phyloP scores from a whole-genome alignment of 202 grass and related monocot species.

The Zoysia matrella region DNA sequence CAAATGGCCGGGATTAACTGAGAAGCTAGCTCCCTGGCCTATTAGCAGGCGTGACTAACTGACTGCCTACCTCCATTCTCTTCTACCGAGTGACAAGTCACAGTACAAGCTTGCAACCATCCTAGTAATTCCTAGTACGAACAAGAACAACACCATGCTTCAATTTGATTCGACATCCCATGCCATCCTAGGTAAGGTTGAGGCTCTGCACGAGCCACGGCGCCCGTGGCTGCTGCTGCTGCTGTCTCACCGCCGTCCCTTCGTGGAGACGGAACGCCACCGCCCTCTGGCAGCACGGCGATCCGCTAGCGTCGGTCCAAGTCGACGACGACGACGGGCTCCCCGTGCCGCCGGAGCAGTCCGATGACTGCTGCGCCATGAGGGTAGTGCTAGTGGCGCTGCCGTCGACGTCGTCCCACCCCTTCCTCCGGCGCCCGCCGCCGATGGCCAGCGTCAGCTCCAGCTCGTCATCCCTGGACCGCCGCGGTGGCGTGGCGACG shows the following conservation, averaged over 20 bases:
- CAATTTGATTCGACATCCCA: background rate
- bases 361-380: background rate
- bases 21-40: background rate
- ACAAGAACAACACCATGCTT: no score
- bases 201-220: constrained; percentile 62
- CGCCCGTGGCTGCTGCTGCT: constrained; percentile 21
- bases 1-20: background rate
- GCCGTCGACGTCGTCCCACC: background rate
- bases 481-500: background rate
- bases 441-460: constrained; percentile 82
- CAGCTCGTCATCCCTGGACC: constrained; percentile 44
- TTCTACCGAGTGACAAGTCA: background rate
- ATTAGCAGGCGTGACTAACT: background rate
- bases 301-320: constrained; percentile 29
- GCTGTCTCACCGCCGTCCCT: constrained; percentile 9
- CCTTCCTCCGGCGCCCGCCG: constrained; percentile 3
- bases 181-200: constrained; percentile 58
- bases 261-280: constrained; percentile 44
- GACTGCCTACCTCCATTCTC: background rate
- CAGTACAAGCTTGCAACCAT: background rate
- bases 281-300: constrained; percentile 16
- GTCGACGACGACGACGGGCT: constrained; percentile 43
- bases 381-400: background rate
- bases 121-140: background rate
- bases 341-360: constrained; percentile 40